Evolutionary conservation across 495 filamentous ascomycete genomes (phyloP).

Genomic region (Hypomontagnella submonticulosa): DNA sequence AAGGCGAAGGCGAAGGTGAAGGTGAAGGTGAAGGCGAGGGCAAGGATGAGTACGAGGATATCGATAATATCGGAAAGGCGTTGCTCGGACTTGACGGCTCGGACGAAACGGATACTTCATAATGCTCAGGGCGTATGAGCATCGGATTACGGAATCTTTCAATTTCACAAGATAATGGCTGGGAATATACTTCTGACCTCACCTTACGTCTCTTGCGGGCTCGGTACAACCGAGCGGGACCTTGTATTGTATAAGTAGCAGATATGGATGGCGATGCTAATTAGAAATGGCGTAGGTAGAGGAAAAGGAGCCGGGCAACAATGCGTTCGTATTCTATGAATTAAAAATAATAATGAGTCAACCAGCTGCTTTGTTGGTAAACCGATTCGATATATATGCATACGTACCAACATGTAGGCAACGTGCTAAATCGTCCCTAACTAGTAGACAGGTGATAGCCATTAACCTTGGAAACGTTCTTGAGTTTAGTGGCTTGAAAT

Average conservation of each 20-base stretch:
- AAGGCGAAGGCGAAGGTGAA: conserved; percentile 48
- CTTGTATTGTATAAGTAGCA: conserved; percentile 28
- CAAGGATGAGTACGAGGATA: conserved; percentile 58
- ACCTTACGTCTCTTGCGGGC: conserved; percentile 11
- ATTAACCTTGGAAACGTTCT: no score
- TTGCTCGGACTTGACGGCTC: conserved; percentile 60
- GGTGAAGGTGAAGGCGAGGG: conserved; percentile 52
- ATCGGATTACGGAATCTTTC: neutral
- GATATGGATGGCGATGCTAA: conserved; percentile 10
- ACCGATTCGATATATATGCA: no score
- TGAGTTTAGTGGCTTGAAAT: no score
- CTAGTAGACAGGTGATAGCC: no score
- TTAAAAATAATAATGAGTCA: no score
- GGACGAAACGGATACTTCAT: conserved; percentile 45
- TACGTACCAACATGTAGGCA: no score
- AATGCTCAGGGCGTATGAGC: neutral
- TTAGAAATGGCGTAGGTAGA: conserved; percentile 10
- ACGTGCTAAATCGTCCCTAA: no score
- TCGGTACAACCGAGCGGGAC: conserved; percentile 1
- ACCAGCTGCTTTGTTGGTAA: no score
- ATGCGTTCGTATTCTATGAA: neutral
- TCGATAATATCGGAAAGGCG: conserved; percentile 65
- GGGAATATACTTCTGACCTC: neutral
- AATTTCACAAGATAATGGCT: neutral
- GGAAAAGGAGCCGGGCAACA: neutral